These are phyloP conservation scores for Penicillium flavigenum DNA, from an alignment of 495 filamentous ascomycete genomes.

Conservation along the genomic window DNA sequence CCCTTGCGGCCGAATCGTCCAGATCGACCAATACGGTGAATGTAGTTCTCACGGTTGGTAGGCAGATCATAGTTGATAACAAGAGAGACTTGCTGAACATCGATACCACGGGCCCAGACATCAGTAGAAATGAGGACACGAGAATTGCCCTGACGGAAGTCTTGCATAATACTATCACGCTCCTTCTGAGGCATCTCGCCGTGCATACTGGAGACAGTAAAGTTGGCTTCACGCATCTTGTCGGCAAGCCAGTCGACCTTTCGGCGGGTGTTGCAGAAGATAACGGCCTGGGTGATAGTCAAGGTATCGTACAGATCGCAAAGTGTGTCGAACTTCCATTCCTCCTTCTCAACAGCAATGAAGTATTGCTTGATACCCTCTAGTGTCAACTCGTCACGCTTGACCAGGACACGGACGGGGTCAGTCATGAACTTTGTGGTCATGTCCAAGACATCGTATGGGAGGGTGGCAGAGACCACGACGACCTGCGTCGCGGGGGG, in stretches of 20 bases:
- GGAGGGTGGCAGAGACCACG: slow-evolving; percentile 93
- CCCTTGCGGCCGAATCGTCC: slow-evolving; percentile 97
- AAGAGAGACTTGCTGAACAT: slow-evolving; percentile 98
- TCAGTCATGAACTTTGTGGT: slow-evolving; percentile 99
- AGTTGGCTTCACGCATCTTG: slow-evolving; percentile 97
- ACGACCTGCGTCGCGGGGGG: slow-evolving; percentile 97
- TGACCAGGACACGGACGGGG: slow-evolving; percentile 97
- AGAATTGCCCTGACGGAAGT: slow-evolving; percentile 94
- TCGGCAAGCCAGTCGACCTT: slow-evolving; percentile 99
- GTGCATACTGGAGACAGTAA: slow-evolving; percentile 98
- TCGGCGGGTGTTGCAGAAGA: slow-evolving; percentile 99
- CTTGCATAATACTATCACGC: slow-evolving; percentile 97
- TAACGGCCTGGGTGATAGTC: slow-evolving; percentile 98
- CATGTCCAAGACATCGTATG: slow-evolving; percentile 98
- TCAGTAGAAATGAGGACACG: slow-evolving; percentile 98
- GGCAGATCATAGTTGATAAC: slow-evolving; percentile 99
- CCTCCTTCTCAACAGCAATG: slow-evolving; percentile 98
- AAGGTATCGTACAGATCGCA: slow-evolving; percentile 99
- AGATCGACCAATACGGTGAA: slow-evolving; percentile 94
- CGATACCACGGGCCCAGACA: slow-evolving; percentile 96
- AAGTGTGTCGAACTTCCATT: slow-evolving; percentile 99
- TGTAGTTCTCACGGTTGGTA: slow-evolving; percentile 99
- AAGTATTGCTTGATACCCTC: slow-evolving; percentile 99
- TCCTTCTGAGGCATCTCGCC: slow-evolving; percentile 99
- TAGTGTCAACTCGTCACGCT: slow-evolving; percentile 97